A percentile compares a stretch with the other conserved stretches of the same genome.
Conservation (phyloP, 2,329 filamentous ascomycete genomes). For the Pseudocercospora musae region DNA sequence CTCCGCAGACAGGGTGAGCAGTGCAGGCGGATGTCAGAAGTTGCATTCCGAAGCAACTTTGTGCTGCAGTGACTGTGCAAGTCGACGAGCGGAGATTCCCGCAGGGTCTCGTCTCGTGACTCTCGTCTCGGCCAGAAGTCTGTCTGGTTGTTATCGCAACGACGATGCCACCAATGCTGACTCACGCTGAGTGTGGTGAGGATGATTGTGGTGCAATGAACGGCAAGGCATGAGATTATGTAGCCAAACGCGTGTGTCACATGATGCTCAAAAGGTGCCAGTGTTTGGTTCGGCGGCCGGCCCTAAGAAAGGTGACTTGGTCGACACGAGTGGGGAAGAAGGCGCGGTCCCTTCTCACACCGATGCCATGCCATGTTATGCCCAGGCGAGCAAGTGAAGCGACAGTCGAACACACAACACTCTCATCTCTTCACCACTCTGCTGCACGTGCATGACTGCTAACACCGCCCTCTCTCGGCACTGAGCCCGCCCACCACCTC, state of each 20-base stretch:
- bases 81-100: no score
- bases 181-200: no score
- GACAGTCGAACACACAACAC: not conserved
- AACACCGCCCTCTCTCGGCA: not conserved
- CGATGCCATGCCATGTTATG: not conserved
- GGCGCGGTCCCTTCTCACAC: no score
- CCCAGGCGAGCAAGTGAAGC: not conserved
- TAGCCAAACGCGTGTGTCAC: no score
- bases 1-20: not conserved
- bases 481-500: not conserved
- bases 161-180: not conserved
- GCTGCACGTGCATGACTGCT: not conserved
- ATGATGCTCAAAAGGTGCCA: not conserved
- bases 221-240: no score
- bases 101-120: no score
- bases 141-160: not conserved
- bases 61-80: not conserved
- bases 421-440: not conserved
- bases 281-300: not conserved
- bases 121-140: not conserved
- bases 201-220: no score
- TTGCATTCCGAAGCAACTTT: conserved; percentile 1
- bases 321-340: not conserved
- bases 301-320: not conserved
- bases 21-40: conserved; percentile 1